Evolutionary conservation across 1,284 basidiomycete species (phyloP).

Genomic region (Farysia itapuensis): DNA sequence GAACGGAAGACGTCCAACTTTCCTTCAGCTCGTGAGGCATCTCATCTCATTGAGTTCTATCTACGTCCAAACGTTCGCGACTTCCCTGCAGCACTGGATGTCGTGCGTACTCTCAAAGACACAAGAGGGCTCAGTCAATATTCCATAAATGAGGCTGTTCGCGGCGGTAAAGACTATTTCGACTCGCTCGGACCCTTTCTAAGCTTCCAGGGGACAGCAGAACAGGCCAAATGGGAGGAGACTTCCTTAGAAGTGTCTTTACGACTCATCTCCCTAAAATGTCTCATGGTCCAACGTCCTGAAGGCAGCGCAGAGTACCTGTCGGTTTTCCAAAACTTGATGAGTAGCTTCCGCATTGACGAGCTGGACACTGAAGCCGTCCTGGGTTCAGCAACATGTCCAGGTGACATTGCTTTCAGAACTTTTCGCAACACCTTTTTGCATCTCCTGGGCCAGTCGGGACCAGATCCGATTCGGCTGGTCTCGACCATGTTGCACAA

Average conservation of each 20-base stretch:
- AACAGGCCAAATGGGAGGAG: conserved; percentile 7
- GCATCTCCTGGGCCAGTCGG: conserved; percentile 11
- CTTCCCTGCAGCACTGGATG: conserved; percentile 18
- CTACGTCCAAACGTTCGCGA: conserved; percentile 24
- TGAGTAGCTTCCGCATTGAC: conserved; percentile 18
- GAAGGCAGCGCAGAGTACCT: conserved; percentile 23
- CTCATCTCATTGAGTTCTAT: conserved; percentile 23
- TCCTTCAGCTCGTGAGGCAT: conserved; percentile 24
- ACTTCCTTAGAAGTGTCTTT: conserved; percentile 24
- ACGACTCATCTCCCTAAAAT: conserved; percentile 20
- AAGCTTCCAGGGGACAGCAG: neutral
- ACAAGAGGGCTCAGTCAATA: conserved; percentile 24
- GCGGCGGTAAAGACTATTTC: conserved; percentile 13
- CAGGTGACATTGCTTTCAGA: conserved; percentile 7
- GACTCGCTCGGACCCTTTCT: conserved; percentile 1
- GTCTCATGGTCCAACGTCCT: conserved; percentile 8
- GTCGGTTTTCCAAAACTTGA: conserved; percentile 19
- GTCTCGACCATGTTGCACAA: conserved; percentile 13
- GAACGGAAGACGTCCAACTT: conserved; percentile 17
- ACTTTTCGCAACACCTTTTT: conserved; percentile 10
- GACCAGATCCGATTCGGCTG: conserved; percentile 1
- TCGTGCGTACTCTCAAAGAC: conserved; percentile 19
- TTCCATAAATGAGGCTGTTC: conserved; percentile 13
- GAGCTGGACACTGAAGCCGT: neutral
- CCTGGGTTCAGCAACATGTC: neutral